Percentiles rank a stretch among this genome's conserved stretches.
phyloP scores from a whole-genome alignment of 2,329 filamentous ascomycete genomes.

The Dothistroma septosporum region DNA sequence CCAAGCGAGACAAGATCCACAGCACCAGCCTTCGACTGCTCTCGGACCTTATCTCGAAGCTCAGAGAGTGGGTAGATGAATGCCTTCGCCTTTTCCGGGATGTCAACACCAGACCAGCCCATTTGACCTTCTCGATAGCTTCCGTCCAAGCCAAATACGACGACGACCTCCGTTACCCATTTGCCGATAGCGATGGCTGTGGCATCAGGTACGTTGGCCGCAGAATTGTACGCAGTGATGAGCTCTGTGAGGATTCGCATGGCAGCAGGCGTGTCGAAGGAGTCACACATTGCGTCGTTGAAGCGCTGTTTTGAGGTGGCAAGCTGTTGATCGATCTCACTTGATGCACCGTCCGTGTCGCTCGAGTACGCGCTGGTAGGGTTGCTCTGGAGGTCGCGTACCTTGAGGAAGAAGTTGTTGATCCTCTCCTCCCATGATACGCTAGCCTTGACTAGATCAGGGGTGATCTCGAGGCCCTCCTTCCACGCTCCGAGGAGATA shows the following conservation, averaged over 20 bases:
- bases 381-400: conserved; percentile 45
- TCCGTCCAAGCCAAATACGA: conserved; percentile 76
- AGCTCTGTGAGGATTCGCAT: conserved; percentile 76
- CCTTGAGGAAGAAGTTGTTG: conserved; percentile 64
- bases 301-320: conserved; percentile 54
- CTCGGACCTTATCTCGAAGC: conserved; percentile 56
- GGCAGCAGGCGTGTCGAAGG: conserved; percentile 77
- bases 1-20: conserved; percentile 34
- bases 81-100: conserved; percentile 56
- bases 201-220: conserved; percentile 43
- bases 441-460: conserved; percentile 68
- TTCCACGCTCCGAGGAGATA: conserved; percentile 88
- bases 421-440: conserved; percentile 76
- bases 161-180: conserved; percentile 79
- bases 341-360: conserved; percentile 32
- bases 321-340: conserved; percentile 45
- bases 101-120: conserved; percentile 63
- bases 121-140: conserved; percentile 46
- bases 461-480: conserved; percentile 82
- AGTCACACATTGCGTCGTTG: conserved; percentile 69
- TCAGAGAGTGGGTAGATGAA: conserved; percentile 58
- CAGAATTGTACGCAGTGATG: conserved; percentile 70
- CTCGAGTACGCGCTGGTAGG: conserved; percentile 16
- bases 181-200: conserved; percentile 57
- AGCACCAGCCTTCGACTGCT: conserved; percentile 50